Evolutionary conservation across 2,329 filamentous ascomycete genomes (phyloP).

Genomic region (Alternaria conjuncta): DNA sequence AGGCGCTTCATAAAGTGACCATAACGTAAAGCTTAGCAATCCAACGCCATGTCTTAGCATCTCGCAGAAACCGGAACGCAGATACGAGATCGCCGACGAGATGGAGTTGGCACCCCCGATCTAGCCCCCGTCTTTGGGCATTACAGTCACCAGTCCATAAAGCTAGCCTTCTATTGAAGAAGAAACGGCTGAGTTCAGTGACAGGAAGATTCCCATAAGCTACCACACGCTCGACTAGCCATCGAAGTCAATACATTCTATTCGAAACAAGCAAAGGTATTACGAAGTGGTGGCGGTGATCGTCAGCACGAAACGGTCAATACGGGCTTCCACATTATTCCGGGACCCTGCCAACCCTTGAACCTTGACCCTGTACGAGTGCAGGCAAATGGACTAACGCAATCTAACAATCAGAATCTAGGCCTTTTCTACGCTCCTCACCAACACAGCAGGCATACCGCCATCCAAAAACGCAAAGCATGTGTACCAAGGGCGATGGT

Average conservation of each 20-base stretch:
- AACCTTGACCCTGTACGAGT: neutral
- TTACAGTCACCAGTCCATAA: neutral
- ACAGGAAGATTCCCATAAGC: neutral
- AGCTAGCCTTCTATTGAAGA: neutral
- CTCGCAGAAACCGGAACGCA: neutral
- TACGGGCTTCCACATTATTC: neutral
- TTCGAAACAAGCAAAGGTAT: neutral
- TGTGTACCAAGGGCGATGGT: neutral
- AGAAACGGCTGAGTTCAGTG: neutral
- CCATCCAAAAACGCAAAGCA: neutral
- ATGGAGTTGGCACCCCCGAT: neutral
- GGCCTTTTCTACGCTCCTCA: neutral
- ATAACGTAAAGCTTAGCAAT: neutral
- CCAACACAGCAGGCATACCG: neutral
- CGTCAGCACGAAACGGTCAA: neutral
- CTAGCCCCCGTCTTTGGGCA: neutral
- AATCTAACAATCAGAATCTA: neutral
- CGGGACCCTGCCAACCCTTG: neutral
- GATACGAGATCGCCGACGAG: neutral
- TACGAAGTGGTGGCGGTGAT: neutral
- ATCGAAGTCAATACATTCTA: neutral
- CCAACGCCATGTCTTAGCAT: neutral
- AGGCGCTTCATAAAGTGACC: neutral
- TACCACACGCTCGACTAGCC: neutral
- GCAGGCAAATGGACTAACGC: neutral